Conservation (phyloP, 371 early-diverging fungal genomes). For the Apophysomyces trapeziformis region DNA sequence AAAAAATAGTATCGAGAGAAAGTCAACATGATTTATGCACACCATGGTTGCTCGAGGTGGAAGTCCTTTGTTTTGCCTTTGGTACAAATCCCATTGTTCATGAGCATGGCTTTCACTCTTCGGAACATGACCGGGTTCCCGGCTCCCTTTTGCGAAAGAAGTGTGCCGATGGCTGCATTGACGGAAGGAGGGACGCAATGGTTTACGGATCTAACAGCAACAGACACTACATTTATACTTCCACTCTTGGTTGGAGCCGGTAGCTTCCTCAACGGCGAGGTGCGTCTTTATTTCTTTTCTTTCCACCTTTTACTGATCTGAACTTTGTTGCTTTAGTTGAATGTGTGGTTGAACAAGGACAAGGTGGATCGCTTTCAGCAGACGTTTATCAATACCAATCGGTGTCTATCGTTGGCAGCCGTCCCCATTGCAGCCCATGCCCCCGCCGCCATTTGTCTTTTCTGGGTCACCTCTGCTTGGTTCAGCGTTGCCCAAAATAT, state of each 20-base stretch:
- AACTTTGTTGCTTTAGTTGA: slow-evolving; percentile 41
- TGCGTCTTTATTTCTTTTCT: slow-evolving; percentile 24
- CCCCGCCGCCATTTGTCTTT: slow-evolving; percentile 69
- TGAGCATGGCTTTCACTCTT: slow-evolving; percentile 72
- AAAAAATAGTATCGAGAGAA: slow-evolving; percentile 58
- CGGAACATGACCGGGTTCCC: slow-evolving; percentile 70
- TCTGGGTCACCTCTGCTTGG: slow-evolving; percentile 67
- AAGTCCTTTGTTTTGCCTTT: slow-evolving; percentile 69
- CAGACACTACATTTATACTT: slow-evolving; percentile 75
- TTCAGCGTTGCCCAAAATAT: slow-evolving; percentile 66
- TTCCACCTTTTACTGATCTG: background rate
- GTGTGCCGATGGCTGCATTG: slow-evolving; percentile 52
- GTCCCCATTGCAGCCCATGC: slow-evolving; percentile 73
- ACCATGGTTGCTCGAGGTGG: slow-evolving; percentile 66
- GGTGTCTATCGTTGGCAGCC: slow-evolving; percentile 63
- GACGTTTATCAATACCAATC: slow-evolving; percentile 58
- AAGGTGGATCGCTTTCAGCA: slow-evolving; percentile 20
- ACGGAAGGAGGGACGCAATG: slow-evolving; percentile 68
- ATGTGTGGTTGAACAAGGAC: slow-evolving; percentile 41
- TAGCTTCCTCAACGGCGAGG: slow-evolving; percentile 75
- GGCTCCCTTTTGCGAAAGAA: slow-evolving; percentile 51
- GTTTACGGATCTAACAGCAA: slow-evolving; percentile 70
- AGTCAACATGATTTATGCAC: slow-evolving; percentile 60
- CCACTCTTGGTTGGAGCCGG: slow-evolving; percentile 73
- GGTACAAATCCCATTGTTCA: slow-evolving; percentile 79